phyloP scores from a whole-genome alignment of 73 alveolate genomes.

The Loxodes magnus region DNA sequence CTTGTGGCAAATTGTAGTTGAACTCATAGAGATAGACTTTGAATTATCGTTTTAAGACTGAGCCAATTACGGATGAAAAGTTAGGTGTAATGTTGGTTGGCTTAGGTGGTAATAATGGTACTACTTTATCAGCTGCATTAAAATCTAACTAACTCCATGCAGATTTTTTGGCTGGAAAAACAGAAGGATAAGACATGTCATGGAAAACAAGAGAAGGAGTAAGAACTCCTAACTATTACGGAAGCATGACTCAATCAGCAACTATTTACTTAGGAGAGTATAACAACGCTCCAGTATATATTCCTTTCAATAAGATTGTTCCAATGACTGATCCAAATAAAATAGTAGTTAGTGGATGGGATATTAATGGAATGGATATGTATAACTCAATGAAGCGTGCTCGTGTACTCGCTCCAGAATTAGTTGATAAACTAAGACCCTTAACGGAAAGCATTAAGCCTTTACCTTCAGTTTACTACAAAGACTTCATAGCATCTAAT shows the following conservation, averaged over 20 bases:
- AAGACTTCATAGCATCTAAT: conserved; percentile 85
- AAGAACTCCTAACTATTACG: conserved; percentile 75
- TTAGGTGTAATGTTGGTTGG: conserved; percentile 91
- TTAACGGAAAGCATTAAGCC: conserved; percentile 47
- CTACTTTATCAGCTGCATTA: conserved; percentile 75
- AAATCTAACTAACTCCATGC: conserved; percentile 50
- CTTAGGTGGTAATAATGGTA: conserved; percentile 94
- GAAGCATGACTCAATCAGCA: conserved; percentile 77
- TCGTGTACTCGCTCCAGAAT: conserved; percentile 50
- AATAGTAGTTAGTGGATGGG: conserved; percentile 90
- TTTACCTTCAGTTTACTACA: conserved; percentile 65
- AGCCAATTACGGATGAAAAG: too few species aligned
- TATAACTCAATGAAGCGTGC: conserved; percentile 86
- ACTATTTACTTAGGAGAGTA: conserved; percentile 68
- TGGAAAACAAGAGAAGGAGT: conserved; percentile 90
- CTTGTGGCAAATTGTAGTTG: too few species aligned
- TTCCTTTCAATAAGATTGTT: conserved; percentile 70
- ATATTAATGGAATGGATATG: conserved; percentile 63
- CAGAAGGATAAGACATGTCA: too few species aligned
- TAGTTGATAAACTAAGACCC: conserved; percentile 29
- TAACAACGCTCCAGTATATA: conserved; percentile 55
- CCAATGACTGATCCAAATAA: conserved; percentile 92
- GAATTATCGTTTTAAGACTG: too few species aligned
- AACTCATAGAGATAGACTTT: too few species aligned
- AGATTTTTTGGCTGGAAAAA: too few species aligned